A percentile compares a stretch with the other conserved stretches of the same genome.
Evolutionary conservation across 805 yeast genomes (phyloP).

Genomic region (Pichia ethanolica): DNA sequence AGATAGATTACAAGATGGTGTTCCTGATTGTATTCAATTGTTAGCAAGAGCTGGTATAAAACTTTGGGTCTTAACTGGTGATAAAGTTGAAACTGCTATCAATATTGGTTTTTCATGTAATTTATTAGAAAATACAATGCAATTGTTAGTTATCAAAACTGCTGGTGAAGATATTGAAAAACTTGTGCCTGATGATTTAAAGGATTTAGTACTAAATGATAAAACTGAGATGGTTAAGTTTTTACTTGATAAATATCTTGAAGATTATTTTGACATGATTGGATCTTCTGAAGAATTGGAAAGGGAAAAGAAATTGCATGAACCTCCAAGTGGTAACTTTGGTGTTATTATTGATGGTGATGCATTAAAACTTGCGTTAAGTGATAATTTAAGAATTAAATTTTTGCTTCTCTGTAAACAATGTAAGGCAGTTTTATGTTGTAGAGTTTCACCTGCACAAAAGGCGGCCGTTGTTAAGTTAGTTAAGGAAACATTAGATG

Average conservation of each 20-base stretch:
- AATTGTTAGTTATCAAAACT: slow-evolving; percentile 56
- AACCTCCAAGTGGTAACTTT: slow-evolving; percentile 57
- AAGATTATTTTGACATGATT: slow-evolving; percentile 46
- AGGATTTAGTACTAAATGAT: slow-evolving; percentile 14
- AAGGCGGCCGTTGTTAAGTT: slow-evolving; percentile 77
- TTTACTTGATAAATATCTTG: slow-evolving; percentile 46
- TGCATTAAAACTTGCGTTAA: slow-evolving; percentile 52
- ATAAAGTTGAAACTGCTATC: slow-evolving; percentile 83
- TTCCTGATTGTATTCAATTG: slow-evolving; percentile 69
- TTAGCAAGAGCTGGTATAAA: slow-evolving; percentile 74
- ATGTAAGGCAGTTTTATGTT: slow-evolving; percentile 75
- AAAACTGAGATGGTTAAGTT: slow-evolving; percentile 33
- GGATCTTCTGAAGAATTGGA: slow-evolving; percentile 55
- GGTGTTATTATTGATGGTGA: slow-evolving; percentile 79
- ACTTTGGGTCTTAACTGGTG: slow-evolving; percentile 83
- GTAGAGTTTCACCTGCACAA: slow-evolving; percentile 85
- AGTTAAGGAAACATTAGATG: slow-evolving; percentile 67
- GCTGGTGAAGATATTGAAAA: slow-evolving; percentile 47
- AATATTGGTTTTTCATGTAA: slow-evolving; percentile 85
- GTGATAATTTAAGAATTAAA: slow-evolving; percentile 37
- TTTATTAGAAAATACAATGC: slow-evolving; percentile 68
- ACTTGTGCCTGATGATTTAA: slow-evolving; percentile 29
- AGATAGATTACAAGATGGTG: slow-evolving; percentile 80
- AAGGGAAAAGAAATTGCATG: slow-evolving; percentile 50
- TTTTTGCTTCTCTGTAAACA: slow-evolving; percentile 69